Evolutionary conservation across 179 eudicot genomes (phyloP).

Genomic region (Pouteria campechiana): DNA sequence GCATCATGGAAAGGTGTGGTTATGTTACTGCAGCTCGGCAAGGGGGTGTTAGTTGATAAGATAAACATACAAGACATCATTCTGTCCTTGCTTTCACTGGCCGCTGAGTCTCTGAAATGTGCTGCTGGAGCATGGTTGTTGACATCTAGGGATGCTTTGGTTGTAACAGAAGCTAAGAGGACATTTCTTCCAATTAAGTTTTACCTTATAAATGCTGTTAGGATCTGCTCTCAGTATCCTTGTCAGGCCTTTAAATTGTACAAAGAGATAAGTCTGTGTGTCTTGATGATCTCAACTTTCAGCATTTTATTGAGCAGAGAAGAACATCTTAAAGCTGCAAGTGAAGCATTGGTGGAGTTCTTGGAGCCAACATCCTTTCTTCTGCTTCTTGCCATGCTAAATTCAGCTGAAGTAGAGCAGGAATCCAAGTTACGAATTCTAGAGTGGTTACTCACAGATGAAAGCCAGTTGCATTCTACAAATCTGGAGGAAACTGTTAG

Average conservation of each 20-base stretch:
- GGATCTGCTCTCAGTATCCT: constrained; percentile 72
- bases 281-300: constrained; percentile 50
- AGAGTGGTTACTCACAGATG: constrained; percentile 49
- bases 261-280: constrained; percentile 39
- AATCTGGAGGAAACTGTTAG: too few species aligned
- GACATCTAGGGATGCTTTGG: constrained; percentile 27
- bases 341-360: constrained; percentile 60
- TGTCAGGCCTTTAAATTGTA: constrained; percentile 49
- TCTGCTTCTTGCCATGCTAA: constrained; percentile 66
- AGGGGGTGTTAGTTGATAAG: constrained; percentile 49
- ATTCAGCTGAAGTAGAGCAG: constrained; percentile 44
- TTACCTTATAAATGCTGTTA: constrained; percentile 77
- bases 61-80: constrained; percentile 57
- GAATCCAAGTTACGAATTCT: constrained; percentile 52
- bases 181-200: constrained; percentile 82
- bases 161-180: constrained; percentile 72
- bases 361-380: constrained; percentile 72
- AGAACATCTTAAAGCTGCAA: constrained; percentile 37
- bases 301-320: constrained; percentile 45
- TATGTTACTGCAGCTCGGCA: constrained; percentile 85
- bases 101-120: constrained; percentile 52
- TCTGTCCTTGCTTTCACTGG: constrained; percentile 53
- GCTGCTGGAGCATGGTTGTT: constrained; percentile 79
- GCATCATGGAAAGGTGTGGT: constrained; percentile 97
- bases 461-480: constrained; percentile 2